Evolutionary conservation across 139 green algal species (phyloP), one percentile per base, ranked within the genome.

Genomic region (Chloropicon primus): DNA sequence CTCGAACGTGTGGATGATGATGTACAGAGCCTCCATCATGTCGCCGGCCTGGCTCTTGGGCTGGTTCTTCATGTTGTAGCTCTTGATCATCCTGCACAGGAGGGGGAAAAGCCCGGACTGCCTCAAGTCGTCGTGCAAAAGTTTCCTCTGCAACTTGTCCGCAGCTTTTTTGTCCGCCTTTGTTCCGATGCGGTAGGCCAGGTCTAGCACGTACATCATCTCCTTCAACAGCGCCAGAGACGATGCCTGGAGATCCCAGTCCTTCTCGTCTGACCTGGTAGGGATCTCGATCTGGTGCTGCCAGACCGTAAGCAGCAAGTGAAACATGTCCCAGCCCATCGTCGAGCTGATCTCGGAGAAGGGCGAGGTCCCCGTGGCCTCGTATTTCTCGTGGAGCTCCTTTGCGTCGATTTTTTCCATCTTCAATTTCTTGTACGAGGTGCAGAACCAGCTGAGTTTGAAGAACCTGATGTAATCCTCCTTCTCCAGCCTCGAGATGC

Each of bases 291-390:
- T 85, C 76, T 91, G 81, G 24, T 41, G 54, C 78, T 87, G 78
- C 86, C 85, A 95, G 41, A 88, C 71, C 24, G 81, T 82, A 10
- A 84, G 80, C 25, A 92, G 78, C 75, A 91, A 77, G 53, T 88
- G 79, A 84, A 97, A 93, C 2, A 82, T 89, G 71, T 92, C 86
- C 86, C 85, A 93, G 53, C 88, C 85, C 86, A 95, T 83, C n/a
- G 86, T 94, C 29, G 87, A 80, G 54, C 77, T 81, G 53, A 97
- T 86, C 75, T 72, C 72, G 0, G 81, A 80, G 79, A 94, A 96
- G 0, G 91, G 88, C 0, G 90, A 95, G 1, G 1, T 1, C 77
- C n/a, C 77, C 28, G 27, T n/a, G 26, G 22, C 21, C 28, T 21
- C 25, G 73, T 53, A 81, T 53, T 1, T 73, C 53, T 54, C 26